Evolutionary conservation across 805 yeast species (phyloP), one percentile per base, ranked within the genome.

Genomic region (Nematodospora valgi): DNA sequence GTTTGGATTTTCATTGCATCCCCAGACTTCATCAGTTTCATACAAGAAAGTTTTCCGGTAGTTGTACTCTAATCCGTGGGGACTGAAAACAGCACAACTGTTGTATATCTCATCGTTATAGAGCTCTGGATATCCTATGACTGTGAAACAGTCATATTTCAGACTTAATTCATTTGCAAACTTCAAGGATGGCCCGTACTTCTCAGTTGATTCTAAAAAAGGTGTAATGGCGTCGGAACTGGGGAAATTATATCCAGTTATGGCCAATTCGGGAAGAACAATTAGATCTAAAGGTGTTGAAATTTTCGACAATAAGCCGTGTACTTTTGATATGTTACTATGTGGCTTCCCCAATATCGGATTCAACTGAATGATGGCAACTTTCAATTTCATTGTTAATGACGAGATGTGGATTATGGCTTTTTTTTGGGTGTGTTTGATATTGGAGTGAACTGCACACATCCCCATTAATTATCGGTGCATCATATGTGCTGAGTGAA

Each of bases 61-160:
- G 51, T 82, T 80, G 49, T 71, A 70, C 2, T 85, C 47, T 3
- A 80, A 47, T 0, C 96, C 96, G 2, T 48, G 35, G 0, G 82
- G 80, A 21, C 72, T 61, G 2, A 82, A 70, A 30, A 89, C 70
- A 24, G 77, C 62, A 0, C 89, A 89, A 5, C 93, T 75, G 56
- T 89, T 89, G 60, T 75, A 86, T 10, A 78, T 72, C 8, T 35
- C 56, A 18, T 35, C 27, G 9, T 35, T 34, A 19, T 24, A 45
- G 32, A 58, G 50, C 45, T 89, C 95, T 0, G 97, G 96, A 53
- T 84, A 86, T 11, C 97, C 96, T 7, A 86, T 62, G 4, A 88
- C 65, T 0, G 93, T 82, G 48, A 77, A 77, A 50, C 95, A 84
- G 2, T 63, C 49, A 44, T 65, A 72, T 28, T 51, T 56, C 30